Conservation (phyloP, 2,329 filamentous ascomycete species). For the Endothia cerciana region DNA sequence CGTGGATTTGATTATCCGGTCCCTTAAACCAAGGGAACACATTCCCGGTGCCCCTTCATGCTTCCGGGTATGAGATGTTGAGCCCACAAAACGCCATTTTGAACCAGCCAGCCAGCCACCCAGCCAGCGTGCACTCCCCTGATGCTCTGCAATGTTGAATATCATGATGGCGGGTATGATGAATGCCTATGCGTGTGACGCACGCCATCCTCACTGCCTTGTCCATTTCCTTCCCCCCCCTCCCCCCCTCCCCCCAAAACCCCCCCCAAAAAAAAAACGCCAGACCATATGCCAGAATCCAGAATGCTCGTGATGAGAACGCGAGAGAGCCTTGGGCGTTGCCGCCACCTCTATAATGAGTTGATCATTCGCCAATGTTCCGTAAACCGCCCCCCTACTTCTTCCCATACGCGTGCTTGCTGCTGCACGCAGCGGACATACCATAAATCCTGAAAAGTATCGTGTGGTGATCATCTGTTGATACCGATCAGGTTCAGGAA, state of each 20-base stretch:
- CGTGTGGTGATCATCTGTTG: slow-evolving; percentile 47
- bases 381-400: background rate
- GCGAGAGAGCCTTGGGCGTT: slow-evolving; percentile 21
- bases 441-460: background rate
- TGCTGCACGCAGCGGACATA: background rate
- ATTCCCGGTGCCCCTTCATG: background rate
- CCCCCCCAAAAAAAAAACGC: no score
- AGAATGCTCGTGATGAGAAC: no score
- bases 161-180: slow-evolving; percentile 16
- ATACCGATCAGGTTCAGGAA: slow-evolving; percentile 81
- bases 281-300: slow-evolving; percentile 22
- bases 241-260: slow-evolving; percentile 5
- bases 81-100: slow-evolving; percentile 30
- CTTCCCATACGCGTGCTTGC: background rate
- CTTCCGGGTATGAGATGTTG: slow-evolving; percentile 31
- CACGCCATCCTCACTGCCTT: slow-evolving; percentile 12
- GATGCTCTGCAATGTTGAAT: slow-evolving; percentile 29
- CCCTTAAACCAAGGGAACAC: background rate
- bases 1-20: background rate
- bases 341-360: slow-evolving; percentile 29
- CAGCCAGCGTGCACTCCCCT: background rate
- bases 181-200: slow-evolving; percentile 22
- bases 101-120: slow-evolving; percentile 5
- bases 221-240: slow-evolving; percentile 4
- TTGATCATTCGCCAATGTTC: slow-evolving; percentile 24